Base-by-base conservation (phyloP, 345 rosid genomes). In the Capsella bursapastoris region DNA sequence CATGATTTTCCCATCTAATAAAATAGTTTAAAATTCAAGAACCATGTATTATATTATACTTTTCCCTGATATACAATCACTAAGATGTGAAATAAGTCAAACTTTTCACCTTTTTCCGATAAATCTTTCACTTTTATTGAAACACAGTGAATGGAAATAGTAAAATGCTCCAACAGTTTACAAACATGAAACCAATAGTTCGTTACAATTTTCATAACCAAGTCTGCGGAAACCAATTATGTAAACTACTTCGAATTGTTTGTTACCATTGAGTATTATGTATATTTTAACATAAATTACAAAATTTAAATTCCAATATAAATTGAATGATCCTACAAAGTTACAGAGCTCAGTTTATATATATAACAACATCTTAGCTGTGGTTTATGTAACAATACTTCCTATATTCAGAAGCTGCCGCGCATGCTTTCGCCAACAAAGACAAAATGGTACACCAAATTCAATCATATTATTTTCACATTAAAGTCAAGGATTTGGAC, bases 401-500 rank as follows among this genome's bases (percentile, higher is more conserved):
- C 44, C 27, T 57, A 11, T 8, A 32, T 34, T 57, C 28, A 35
- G 16, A 35, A 44, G 28, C 57, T 61, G n/a, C 43, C 63, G 27
- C 52, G 63, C 63, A 56, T 64, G 77, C 71, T 64, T 44, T 55
- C 48, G 64, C 56, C 37, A 50, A 63, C 66, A 55, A 22, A 14
- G 38, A 44, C 12, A 56, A 55, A 22, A 55, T 35, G 41, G 22
- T 45, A 45, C 57, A 64, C 37, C 49, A 73, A 47, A 32, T 35
- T 45, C 22, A 40, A 45, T 10, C 55, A 41, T 72, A 62, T 52
- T 7, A 50, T 62, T 6, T 34, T 52, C 69, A 48, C 51, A 22
- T 22, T 22, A 75, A 68, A 75, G 64, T 75, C 73, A 75, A 75
- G 38, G 32, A 32, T 60, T 49, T 68, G n/a, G 68, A 75, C 68